Conservation (phyloP, 495 filamentous ascomycete species). For the Aspergillus nanangensis region DNA sequence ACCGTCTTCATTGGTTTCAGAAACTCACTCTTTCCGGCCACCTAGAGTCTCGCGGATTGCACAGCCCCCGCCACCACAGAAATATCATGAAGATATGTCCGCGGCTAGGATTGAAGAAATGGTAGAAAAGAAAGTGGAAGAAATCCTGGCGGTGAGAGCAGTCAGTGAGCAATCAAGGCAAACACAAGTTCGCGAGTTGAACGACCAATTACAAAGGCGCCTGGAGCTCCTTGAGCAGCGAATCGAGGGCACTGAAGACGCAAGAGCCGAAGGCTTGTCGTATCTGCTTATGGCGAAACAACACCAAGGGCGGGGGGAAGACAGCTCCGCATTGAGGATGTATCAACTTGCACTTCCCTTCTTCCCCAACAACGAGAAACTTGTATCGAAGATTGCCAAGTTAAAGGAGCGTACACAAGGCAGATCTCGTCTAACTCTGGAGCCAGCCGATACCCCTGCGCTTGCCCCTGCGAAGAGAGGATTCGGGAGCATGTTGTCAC, state of each 20-base stretch:
- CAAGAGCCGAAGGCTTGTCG: constrained; percentile 72
- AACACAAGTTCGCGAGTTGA: constrained; percentile 54
- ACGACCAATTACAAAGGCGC: constrained; percentile 72
- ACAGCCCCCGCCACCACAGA: constrained; percentile 24
- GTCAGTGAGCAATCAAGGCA: constrained; percentile 44
- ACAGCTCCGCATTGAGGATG: constrained; percentile 74
- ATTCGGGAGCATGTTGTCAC: constrained; percentile 37
- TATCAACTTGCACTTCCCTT: constrained; percentile 78
- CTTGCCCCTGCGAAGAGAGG: constrained; percentile 21
- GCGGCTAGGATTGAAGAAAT: constrained; percentile 83
- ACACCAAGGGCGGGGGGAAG: constrained; percentile 77
- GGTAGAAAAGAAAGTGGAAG: constrained; percentile 85
- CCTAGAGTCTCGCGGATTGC: constrained; percentile 24
- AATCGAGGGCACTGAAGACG: constrained; percentile 72
- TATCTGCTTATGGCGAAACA: constrained; percentile 89
- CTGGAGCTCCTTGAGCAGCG: constrained; percentile 81
- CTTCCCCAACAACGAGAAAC: constrained; percentile 83
- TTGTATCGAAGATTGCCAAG: constrained; percentile 69
- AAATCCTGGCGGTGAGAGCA: constrained; percentile 71
- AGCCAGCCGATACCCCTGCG: constrained; percentile 12
- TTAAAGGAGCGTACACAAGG: constrained; percentile 57
- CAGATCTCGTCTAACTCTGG: constrained; percentile 11
- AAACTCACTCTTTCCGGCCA: constrained; percentile 20
- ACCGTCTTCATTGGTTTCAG: constrained; percentile 38
- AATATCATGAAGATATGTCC: constrained; percentile 47